Conservation (phyloP, 208 protist genomes). For the Blastocrithidia nonstop region DNA sequence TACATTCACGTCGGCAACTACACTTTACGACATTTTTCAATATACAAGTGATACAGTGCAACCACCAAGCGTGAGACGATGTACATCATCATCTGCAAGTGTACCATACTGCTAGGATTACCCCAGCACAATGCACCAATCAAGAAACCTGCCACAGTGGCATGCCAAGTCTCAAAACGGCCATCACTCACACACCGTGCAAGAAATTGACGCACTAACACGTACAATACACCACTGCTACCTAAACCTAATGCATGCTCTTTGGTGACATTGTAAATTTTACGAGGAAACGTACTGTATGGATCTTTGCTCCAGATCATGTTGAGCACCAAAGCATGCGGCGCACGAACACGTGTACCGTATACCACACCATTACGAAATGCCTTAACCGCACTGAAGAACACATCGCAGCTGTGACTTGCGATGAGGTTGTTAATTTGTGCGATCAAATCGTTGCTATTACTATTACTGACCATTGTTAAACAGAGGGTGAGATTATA, state of each 20-base stretch:
- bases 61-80: slow-evolving; percentile 62
- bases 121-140: slow-evolving; percentile 62
- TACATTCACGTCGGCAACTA: slow-evolving; percentile 15
- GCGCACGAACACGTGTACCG: slow-evolving; percentile 64
- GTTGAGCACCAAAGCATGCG: slow-evolving; percentile 78
- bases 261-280: slow-evolving; percentile 47
- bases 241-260: slow-evolving; percentile 62
- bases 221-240: slow-evolving; percentile 32
- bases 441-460: background rate
- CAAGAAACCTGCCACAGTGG: slow-evolving; percentile 57
- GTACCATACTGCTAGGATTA: slow-evolving; percentile 35
- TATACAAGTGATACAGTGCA: slow-evolving; percentile 31
- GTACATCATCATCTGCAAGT: slow-evolving; percentile 87
- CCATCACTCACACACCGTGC: slow-evolving; percentile 11
- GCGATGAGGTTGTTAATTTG: slow-evolving; percentile 49
- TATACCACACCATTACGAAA: slow-evolving; percentile 83
- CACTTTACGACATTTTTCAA: slow-evolving; percentile 13
- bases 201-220: slow-evolving; percentile 35
- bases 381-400: slow-evolving; percentile 60
- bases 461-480: background rate
- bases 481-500: no score
- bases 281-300: slow-evolving; percentile 27
- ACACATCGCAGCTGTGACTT: slow-evolving; percentile 32
- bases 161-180: slow-evolving; percentile 33
- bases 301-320: slow-evolving; percentile 68